Base-by-base conservation (phyloP, 108 stramenopile species). In the Pelagomonas calceolata region DNA sequence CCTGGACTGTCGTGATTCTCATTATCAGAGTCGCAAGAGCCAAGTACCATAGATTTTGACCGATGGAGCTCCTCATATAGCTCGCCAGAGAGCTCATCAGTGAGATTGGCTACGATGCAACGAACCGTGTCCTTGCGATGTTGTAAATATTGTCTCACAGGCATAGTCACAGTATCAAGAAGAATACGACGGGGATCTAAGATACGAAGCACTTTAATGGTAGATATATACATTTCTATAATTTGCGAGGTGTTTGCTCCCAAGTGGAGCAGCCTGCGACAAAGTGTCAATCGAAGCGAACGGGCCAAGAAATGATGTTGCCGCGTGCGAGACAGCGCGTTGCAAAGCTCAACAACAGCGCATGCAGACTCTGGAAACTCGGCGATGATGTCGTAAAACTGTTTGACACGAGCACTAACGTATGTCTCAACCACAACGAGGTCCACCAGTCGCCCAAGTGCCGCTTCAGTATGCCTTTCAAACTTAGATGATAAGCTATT, bases 21-120 rank as follows among this genome's bases (percentile, higher is more conserved):
- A 44, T 73, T 30, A 0, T 66, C 65, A 4, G 63, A 34, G 65
- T 66, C 71, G 5, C 65, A 34, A 77, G 10, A 26, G 18, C 51
- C 21, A 60, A 1, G 1, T 60, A 26, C 18, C 21, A 26, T 26
- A 26, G 21, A 26, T 60, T 26, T 16, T n/a, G 12, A 10, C 12
- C 39, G 39, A 37, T 89, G 77, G 26, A 98, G 77, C 70, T 96
- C 97, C 71, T 95, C 90, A 75, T 94, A 95, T 46, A 98, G 84
- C 39, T 97, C 97, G 32, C 91, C 91, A 26, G 88, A 90, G 14
- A 78, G 80, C 32, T 91, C 88, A 66, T 96, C 95, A 0, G 95
- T 97, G 70, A 98, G 89, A 66, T 89, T 93, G 3, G 94, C 90
- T 66, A 97, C 92, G 69, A 98, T 95, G 72, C 94, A 96, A 34